These are phyloP conservation scores for Haematococcus sp. DNA, from an alignment of 139 green algal species.

Conservation along the genomic window DNA sequence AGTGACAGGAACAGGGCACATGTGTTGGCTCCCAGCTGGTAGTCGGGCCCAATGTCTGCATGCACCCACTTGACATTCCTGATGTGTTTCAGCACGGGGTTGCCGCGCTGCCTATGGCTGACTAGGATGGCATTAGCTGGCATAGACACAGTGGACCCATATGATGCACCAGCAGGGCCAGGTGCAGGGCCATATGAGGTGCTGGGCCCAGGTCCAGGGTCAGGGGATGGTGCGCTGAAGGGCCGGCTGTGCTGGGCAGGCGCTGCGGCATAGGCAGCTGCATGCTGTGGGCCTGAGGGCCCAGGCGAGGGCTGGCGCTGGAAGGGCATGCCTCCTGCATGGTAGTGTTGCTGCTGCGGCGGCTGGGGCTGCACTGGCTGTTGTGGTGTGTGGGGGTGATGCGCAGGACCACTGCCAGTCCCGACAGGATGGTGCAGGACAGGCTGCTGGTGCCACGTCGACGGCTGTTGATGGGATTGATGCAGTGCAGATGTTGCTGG, in stretches of 20 bases:
- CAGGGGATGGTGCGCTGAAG: too few relatives aligned
- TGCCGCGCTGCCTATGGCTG: slow-evolving; percentile 78
- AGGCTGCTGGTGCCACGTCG: neutral
- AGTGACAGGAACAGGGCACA: slow-evolving; percentile 80
- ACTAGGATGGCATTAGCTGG: slow-evolving; percentile 71
- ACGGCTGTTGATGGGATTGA: neutral
- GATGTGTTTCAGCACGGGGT: slow-evolving; percentile 87
- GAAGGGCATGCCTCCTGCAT: too few relatives aligned
- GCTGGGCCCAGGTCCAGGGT: too few relatives aligned
- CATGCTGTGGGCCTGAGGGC: too few relatives aligned
- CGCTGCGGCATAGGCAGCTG: too few relatives aligned
- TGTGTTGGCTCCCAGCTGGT: slow-evolving; percentile 60
- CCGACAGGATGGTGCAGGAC: neutral
- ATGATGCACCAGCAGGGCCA: neutral
- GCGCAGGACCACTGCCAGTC: neutral
- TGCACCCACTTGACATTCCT: slow-evolving; percentile 81
- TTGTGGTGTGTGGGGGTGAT: neutral
- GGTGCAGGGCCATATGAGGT: neutral
- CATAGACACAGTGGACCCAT: neutral
- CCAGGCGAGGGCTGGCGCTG: too few relatives aligned
- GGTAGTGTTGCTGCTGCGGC: neutral
- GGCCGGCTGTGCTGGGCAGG: too few relatives aligned
- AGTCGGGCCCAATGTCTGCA: slow-evolving; percentile 83
- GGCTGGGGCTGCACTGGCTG: neutral
- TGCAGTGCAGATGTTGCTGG: neutral